A percentile compares a stretch with the other conserved stretches of the same genome.
Evolutionary conservation across 345 rosid species (phyloP).

Genomic region (Hibiscus syriacus): DNA sequence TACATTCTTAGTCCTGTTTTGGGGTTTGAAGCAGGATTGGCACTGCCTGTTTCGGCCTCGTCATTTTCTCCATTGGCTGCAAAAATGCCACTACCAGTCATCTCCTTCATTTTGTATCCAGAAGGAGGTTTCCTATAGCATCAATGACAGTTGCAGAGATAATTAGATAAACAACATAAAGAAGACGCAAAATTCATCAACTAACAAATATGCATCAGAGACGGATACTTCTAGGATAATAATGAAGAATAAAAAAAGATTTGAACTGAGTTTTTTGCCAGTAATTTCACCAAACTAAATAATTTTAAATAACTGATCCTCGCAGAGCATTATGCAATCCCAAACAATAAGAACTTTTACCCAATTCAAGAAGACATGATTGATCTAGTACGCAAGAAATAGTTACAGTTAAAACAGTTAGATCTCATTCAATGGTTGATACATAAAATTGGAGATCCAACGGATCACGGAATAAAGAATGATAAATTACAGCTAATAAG

Average conservation of each 20-base stretch:
- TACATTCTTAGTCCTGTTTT: slow-evolving; percentile 63
- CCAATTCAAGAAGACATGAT: neutral
- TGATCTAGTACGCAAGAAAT: neutral
- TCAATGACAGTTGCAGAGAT: neutral
- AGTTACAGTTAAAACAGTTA: neutral
- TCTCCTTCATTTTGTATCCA: slow-evolving; percentile 87
- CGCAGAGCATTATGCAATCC: neutral
- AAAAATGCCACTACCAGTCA: slow-evolving; percentile 94
- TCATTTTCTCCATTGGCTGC: slow-evolving; percentile 48
- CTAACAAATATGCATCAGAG: neutral
- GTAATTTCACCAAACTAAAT: neutral
- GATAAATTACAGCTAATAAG: neutral
- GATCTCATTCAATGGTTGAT: neutral
- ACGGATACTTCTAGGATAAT: neutral
- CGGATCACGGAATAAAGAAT: neutral
- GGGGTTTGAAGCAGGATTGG: slow-evolving; percentile 35
- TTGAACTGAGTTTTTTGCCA: neutral
- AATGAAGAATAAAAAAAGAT: neutral
- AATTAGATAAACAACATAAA: neutral
- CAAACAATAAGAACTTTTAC: too few relatives aligned
- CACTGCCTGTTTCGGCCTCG: slow-evolving; percentile 40
- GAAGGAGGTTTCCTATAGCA: slow-evolving; percentile 86
- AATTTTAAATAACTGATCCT: neutral
- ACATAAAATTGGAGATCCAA: neutral
- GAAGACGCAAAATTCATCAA: neutral